Percentiles rank a stretch among this genome's conserved stretches.
Evolutionary conservation across 768 basidiomycete species (phyloP).

Genomic region (Psilocybe tampanensis): DNA sequence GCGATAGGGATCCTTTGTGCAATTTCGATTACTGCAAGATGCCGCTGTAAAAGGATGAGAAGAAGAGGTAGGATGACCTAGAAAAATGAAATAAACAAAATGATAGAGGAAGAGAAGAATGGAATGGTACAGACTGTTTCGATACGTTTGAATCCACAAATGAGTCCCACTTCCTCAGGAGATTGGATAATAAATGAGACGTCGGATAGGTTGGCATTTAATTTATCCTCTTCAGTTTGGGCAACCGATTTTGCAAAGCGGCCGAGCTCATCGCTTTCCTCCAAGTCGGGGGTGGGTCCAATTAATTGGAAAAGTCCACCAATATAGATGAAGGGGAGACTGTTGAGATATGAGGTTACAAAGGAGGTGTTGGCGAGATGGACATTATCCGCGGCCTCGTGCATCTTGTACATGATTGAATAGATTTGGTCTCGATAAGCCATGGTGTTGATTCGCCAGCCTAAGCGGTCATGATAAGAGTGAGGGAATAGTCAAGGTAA

Average conservation of each 20-base stretch:
- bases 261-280: not conserved
- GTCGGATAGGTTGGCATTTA: constrained; percentile 2
- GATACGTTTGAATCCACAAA: constrained; percentile 2
- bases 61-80: constrained; percentile 25
- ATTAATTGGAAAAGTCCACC: constrained; percentile 1
- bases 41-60: constrained; percentile 19
- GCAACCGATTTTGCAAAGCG: not conserved
- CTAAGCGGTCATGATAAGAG: not conserved
- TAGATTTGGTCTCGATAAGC: constrained; percentile 6
- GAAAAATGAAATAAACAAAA: not conserved
- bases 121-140: constrained; percentile 4
- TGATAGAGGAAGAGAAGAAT: not conserved
- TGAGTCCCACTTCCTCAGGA: not conserved
- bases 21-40: constrained; percentile 15
- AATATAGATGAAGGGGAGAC: not conserved
- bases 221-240: not conserved
- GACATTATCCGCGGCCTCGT: not conserved
- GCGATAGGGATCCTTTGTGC: constrained; percentile 4
- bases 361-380: constrained; percentile 1
- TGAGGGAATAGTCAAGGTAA: not conserved
- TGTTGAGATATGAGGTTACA: not conserved
- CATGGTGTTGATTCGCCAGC: constrained; percentile 8
- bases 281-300: not conserved
- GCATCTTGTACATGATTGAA: constrained; percentile 6
- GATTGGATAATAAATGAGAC: constrained; percentile 3